Conservation (phyloP, 139 green algal genomes). For the Pleodorina starrii region DNA sequence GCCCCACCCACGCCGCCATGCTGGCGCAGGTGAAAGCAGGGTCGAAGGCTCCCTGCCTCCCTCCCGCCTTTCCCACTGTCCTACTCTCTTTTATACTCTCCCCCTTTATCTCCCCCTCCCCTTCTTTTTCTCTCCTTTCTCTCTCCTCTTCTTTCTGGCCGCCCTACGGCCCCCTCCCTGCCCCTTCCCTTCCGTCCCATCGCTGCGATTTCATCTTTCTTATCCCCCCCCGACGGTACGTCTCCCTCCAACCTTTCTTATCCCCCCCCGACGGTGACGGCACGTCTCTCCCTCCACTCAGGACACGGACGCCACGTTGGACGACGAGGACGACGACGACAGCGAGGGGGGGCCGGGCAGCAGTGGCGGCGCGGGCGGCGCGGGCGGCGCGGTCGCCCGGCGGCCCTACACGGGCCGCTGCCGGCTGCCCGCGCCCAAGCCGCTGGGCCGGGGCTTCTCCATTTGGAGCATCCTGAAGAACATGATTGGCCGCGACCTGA, state of each 20-base stretch:
- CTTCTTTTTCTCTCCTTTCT: background rate
- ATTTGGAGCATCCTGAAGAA: slow-evolving; percentile 95
- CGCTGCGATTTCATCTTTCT: background rate
- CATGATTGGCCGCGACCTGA: slow-evolving; percentile 85
- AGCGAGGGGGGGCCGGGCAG: background rate
- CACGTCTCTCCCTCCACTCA: background rate
- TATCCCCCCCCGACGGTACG: background rate
- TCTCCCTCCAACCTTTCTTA: background rate
- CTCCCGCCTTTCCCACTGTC: too few relatives aligned
- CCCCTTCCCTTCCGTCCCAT: background rate
- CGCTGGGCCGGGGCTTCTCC: slow-evolving; percentile 70
- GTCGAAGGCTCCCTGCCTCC: too few relatives aligned
- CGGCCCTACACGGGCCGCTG: slow-evolving; percentile 30
- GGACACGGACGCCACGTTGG: slow-evolving; percentile 37
- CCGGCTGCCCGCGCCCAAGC: slow-evolving; percentile 58
- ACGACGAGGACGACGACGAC: slow-evolving; percentile 46
- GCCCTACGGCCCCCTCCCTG: background rate
- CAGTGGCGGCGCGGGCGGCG: background rate
- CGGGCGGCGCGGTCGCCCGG: background rate
- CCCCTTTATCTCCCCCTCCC: background rate
- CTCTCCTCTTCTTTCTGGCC: background rate
- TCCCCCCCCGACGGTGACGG: background rate
- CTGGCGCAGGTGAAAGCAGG: too few relatives aligned
- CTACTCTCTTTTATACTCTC: too few relatives aligned
- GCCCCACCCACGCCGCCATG: too few relatives aligned